A percentile compares a stretch with the other conserved stretches of the same genome.
Conservation (phyloP, 176 grass and related monocot species). For the Hsuehochloa calcarea region DNA sequence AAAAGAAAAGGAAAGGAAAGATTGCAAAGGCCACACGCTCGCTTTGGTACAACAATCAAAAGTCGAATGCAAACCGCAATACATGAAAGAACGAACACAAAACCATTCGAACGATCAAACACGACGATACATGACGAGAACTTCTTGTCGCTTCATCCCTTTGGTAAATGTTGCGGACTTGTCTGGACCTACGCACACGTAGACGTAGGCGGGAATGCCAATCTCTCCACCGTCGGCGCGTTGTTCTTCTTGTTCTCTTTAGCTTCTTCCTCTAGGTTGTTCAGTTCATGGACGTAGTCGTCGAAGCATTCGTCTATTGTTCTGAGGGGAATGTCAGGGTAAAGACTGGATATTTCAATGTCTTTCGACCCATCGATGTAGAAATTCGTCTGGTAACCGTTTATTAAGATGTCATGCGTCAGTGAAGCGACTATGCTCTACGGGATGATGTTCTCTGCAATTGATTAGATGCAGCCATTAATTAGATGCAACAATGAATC, state of each 20-base stretch:
- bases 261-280: constrained; percentile 16
- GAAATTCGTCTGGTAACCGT: constrained; percentile 68
- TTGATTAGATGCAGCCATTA: background rate
- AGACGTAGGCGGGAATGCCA: constrained; percentile 14
- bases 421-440: constrained; percentile 69
- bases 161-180: background rate
- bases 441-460: constrained; percentile 60
- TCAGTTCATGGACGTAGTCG: constrained; percentile 35
- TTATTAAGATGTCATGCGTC: constrained; percentile 91
- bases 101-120: background rate
- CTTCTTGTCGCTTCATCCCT: no score
- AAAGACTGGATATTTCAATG: constrained; percentile 57
- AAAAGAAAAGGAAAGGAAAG: background rate
- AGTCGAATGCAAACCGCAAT: background rate
- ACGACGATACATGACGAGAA: no score
- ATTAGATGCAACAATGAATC: background rate
- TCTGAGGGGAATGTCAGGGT: constrained; percentile 52
- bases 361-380: constrained; percentile 36
- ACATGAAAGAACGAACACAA: background rate
- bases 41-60: background rate
- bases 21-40: background rate
- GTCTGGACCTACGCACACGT: constrained; percentile 3
- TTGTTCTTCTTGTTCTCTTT: constrained; percentile 30
- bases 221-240: constrained; percentile 3
- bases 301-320: constrained; percentile 67